Conservation (phyloP, 2,329 filamentous ascomycete genomes). For the Fusarium agapanthi region DNA sequence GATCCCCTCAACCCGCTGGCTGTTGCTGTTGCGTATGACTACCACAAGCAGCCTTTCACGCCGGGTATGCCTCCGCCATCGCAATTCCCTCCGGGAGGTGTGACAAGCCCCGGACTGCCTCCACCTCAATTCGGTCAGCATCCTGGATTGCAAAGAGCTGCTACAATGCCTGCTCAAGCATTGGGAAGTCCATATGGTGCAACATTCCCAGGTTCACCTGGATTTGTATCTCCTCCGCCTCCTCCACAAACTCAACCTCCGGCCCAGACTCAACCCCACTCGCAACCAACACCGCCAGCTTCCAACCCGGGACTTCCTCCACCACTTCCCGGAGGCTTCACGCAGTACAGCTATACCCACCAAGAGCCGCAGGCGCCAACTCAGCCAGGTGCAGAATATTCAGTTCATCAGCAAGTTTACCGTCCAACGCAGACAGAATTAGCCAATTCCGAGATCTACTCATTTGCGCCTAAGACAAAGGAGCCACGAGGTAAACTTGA, state of each 20-base stretch:
- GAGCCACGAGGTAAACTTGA: conserved; percentile 66
- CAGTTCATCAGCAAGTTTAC: conserved; percentile 75
- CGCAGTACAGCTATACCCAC: conserved; percentile 59
- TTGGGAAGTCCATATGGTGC: conserved; percentile 55
- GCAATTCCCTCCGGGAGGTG: conserved; percentile 54
- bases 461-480: conserved; percentile 52
- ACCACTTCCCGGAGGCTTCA: conserved; percentile 63
- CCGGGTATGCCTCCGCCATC: conserved; percentile 59
- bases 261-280: conserved; percentile 40
- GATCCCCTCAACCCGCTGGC: conserved; percentile 65
- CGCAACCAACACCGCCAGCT: conserved; percentile 46
- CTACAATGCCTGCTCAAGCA: conserved; percentile 59
- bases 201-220: conserved; percentile 56
- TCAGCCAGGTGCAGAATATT: conserved; percentile 56
- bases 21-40: conserved; percentile 66
- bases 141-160: conserved; percentile 57
- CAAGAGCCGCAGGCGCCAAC: conserved; percentile 34
- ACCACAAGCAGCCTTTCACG: conserved; percentile 62
- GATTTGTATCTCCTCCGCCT: conserved; percentile 50
- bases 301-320: conserved; percentile 50
- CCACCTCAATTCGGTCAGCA: conserved; percentile 58
- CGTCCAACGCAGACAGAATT: conserved; percentile 71
- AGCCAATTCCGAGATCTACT: conserved; percentile 45
- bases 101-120: conserved; percentile 52
- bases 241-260: conserved; percentile 45